A percentile compares a stretch with the other conserved stretches of the same genome.
phyloP scores from a whole-genome alignment of 257 asterid species.

The Fraxinus excelsior region DNA sequence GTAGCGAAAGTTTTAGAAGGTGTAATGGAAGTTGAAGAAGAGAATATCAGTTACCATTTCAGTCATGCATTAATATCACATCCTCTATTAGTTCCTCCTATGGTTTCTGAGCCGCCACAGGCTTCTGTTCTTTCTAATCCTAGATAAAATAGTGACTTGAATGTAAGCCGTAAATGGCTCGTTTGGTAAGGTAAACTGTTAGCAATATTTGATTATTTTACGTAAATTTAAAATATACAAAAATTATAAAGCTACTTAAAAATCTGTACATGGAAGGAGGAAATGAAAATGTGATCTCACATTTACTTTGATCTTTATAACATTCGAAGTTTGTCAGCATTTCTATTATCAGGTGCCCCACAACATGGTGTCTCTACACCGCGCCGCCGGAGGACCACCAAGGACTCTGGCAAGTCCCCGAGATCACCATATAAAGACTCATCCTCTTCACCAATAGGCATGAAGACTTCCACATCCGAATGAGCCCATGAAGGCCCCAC shows the following conservation, averaged over 20 bases:
- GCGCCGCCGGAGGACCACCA: conserved; percentile 59
- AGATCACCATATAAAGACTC: conserved; percentile 72
- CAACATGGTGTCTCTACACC: conserved; percentile 45
- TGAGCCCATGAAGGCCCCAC: conserved; percentile 57
- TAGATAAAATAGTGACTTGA: background rate
- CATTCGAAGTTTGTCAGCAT: background rate
- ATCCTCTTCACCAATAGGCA: conserved; percentile 73
- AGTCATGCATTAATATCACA: background rate
- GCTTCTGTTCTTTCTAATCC: background rate
- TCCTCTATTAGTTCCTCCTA: background rate
- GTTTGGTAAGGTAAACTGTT: background rate
- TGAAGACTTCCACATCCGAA: conserved; percentile 44
- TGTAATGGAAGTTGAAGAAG: conserved; percentile 14
- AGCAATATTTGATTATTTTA: background rate
- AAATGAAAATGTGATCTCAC: background rate
- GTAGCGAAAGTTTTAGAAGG: conserved; percentile 31
- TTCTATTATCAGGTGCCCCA: conserved; percentile 41
- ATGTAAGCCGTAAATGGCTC: background rate
- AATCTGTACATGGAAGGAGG: background rate
- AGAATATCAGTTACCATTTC: background rate
- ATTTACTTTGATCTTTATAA: background rate
- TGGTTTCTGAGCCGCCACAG: background rate
- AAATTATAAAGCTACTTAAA: background rate
- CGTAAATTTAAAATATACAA: too few species aligned
- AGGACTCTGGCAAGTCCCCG: conserved; percentile 76